phyloP scores from a whole-genome alignment of 495 filamentous ascomycete genomes.

The Aspergillus taichungensis region DNA sequence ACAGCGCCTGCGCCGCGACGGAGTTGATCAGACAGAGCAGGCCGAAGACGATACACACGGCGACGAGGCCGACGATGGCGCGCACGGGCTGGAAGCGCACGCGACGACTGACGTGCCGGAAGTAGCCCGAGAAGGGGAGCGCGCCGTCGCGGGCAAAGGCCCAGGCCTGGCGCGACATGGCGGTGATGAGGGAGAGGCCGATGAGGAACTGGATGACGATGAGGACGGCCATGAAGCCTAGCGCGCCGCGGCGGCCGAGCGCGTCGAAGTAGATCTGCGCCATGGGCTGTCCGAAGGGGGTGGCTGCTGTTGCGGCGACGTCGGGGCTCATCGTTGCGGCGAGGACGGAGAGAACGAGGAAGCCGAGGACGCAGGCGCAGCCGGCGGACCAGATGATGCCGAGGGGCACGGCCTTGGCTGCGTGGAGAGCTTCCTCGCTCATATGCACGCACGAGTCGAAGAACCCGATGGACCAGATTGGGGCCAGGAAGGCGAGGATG shows the following conservation, averaged over 20 bases:
- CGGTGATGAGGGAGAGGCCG: slow-evolving; percentile 39
- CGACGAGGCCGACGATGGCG: slow-evolving; percentile 44
- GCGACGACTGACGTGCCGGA: slow-evolving; percentile 41
- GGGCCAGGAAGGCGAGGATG: slow-evolving; percentile 51
- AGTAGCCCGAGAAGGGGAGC: slow-evolving; percentile 49
- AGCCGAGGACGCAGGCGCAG: slow-evolving; percentile 38
- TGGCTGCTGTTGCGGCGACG: slow-evolving; percentile 23
- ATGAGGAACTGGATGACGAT: slow-evolving; percentile 40
- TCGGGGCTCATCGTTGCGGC: slow-evolving; percentile 31
- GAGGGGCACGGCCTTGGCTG: slow-evolving; percentile 49
- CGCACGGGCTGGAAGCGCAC: slow-evolving; percentile 49
- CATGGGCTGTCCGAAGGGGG: slow-evolving; percentile 38
- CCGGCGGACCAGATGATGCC: slow-evolving; percentile 42
- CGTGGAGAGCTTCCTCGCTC: slow-evolving; percentile 53
- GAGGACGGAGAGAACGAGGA: slow-evolving; percentile 45
- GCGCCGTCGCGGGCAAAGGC: slow-evolving; percentile 51
- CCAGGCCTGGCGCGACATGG: slow-evolving; percentile 45
- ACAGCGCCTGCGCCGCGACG: slow-evolving; percentile 49
- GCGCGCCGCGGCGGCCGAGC: slow-evolving; percentile 34
- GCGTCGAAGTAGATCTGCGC: slow-evolving; percentile 42
- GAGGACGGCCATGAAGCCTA: slow-evolving; percentile 37
- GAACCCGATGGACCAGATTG: slow-evolving; percentile 56
- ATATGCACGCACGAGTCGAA: slow-evolving; percentile 47
- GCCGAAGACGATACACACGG: slow-evolving; percentile 44
- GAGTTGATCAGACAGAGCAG: slow-evolving; percentile 46